phyloP scores from a whole-genome alignment of 169 alveolate genomes.

The Plasmodium cynomolgi region DNA sequence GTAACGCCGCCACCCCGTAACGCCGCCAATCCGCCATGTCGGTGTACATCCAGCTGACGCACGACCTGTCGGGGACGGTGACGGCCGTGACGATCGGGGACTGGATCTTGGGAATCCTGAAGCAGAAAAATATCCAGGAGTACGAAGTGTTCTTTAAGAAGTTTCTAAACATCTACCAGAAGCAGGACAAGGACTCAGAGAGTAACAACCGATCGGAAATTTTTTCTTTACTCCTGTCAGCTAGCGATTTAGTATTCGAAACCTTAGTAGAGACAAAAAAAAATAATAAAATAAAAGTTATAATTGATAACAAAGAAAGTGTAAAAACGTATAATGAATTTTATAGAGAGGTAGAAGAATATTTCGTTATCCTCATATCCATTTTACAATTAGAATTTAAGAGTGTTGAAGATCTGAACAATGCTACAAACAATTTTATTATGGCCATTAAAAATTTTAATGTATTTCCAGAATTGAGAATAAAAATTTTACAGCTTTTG shows the following conservation, averaged over 20 bases:
- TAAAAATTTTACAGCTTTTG: slow-evolving; percentile 80
- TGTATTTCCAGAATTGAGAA: slow-evolving; percentile 77
- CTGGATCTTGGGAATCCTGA: slow-evolving; percentile 81
- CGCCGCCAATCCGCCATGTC: slow-evolving; percentile 66
- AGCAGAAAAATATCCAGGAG: slow-evolving; percentile 77
- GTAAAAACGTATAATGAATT: slow-evolving; percentile 33
- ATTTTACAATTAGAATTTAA: slow-evolving; percentile 83
- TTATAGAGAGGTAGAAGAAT: slow-evolving; percentile 81
- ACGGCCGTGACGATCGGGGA: slow-evolving; percentile 86
- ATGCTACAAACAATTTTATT: slow-evolving; percentile 80
- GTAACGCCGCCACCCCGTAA: too few relatives aligned
- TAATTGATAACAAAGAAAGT: slow-evolving; percentile 70
- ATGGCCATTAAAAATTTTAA: slow-evolving; percentile 77
- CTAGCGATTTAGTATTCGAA: slow-evolving; percentile 80
- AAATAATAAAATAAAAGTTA: slow-evolving; percentile 76
- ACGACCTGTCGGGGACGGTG: slow-evolving; percentile 84
- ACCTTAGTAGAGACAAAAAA: slow-evolving; percentile 81
- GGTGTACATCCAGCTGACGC: slow-evolving; percentile 82
- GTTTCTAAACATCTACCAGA: slow-evolving; percentile 80
- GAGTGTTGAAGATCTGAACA: slow-evolving; percentile 79
- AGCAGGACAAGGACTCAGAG: slow-evolving; percentile 82
- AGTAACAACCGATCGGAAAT: slow-evolving; percentile 81
- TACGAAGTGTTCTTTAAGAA: slow-evolving; percentile 80
- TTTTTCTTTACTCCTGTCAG: slow-evolving; percentile 80
- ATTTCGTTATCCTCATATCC: slow-evolving; percentile 83